Evolutionary conservation across 2,329 filamentous ascomycete species (phyloP).

Genomic region (Botryotinia narcissicola): DNA sequence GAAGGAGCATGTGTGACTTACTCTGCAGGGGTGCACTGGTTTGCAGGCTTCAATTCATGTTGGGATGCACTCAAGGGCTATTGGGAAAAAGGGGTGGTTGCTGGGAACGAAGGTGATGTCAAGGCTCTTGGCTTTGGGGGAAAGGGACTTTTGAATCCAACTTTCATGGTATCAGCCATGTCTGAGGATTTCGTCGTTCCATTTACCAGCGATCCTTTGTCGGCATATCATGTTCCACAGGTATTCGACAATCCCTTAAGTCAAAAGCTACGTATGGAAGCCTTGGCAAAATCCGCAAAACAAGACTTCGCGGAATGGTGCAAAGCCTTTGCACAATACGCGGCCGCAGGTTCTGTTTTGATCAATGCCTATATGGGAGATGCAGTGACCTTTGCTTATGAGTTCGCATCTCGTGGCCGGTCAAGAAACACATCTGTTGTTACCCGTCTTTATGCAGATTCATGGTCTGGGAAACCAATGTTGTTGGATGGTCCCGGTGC

Average conservation of each 20-base stretch:
- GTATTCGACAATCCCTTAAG: not conserved
- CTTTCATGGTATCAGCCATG: not conserved
- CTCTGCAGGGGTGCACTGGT: not conserved
- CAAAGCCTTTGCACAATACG: not conserved
- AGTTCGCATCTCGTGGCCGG: not conserved
- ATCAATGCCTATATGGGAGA: not conserved
- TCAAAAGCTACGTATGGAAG: not conserved
- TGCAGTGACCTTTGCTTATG: not conserved
- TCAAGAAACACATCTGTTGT: not conserved
- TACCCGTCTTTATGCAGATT: not conserved
- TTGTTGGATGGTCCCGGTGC: not conserved
- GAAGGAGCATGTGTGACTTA: not conserved
- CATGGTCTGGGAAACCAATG: not conserved
- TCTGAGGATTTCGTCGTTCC: not conserved
- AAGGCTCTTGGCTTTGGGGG: not conserved
- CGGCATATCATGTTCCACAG: not conserved
- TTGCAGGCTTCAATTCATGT: not conserved
- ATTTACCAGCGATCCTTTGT: not conserved
- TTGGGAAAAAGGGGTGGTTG: not conserved
- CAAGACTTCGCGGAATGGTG: not conserved
- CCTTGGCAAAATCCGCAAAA: not conserved
- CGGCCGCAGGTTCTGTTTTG: not conserved
- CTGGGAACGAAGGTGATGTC: not conserved
- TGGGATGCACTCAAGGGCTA: not conserved
- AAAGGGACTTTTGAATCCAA: not conserved